Conservation (phyloP, 2,329 filamentous ascomycete genomes). For the Xylaria sp. region DNA sequence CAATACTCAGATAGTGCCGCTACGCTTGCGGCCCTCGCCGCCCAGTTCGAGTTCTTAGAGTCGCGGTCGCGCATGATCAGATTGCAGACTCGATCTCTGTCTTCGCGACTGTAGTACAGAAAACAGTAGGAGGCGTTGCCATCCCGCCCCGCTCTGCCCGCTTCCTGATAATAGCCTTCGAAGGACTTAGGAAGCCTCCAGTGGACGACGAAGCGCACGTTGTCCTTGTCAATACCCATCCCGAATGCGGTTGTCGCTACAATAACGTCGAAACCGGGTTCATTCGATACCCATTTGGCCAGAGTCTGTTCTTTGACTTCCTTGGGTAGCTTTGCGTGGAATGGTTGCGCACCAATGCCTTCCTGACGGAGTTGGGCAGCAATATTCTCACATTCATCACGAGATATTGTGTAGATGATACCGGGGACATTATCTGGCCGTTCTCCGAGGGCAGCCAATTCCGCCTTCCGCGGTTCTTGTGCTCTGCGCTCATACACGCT, state of each 20-base stretch:
- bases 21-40: slow-evolving; percentile 71
- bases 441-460: slow-evolving; percentile 66
- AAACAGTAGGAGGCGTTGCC: slow-evolving; percentile 88
- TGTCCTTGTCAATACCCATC: slow-evolving; percentile 97
- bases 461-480: slow-evolving; percentile 66
- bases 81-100: slow-evolving; percentile 77
- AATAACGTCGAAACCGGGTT: slow-evolving; percentile 85
- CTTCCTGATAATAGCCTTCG: slow-evolving; percentile 96
- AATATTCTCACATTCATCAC: slow-evolving; percentile 79
- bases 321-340: slow-evolving; percentile 76
- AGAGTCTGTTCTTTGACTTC: slow-evolving; percentile 78
- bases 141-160: slow-evolving; percentile 88
- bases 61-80: slow-evolving; percentile 63
- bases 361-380: slow-evolving; percentile 72
- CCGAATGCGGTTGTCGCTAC: slow-evolving; percentile 96
- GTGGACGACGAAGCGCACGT: slow-evolving; percentile 93
- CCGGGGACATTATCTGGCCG: slow-evolving; percentile 74
- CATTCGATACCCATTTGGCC: slow-evolving; percentile 76
- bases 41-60: slow-evolving; percentile 56
- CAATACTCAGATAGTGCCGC: slow-evolving; percentile 81
- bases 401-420: slow-evolving; percentile 82
- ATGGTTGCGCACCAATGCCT: slow-evolving; percentile 78
- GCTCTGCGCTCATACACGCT: slow-evolving; percentile 76
- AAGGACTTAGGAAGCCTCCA: slow-evolving; percentile 95
- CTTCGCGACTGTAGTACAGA: slow-evolving; percentile 89